Conservation (phyloP, 768 basidiomycete genomes). For the Filobasidium floriforme region DNA sequence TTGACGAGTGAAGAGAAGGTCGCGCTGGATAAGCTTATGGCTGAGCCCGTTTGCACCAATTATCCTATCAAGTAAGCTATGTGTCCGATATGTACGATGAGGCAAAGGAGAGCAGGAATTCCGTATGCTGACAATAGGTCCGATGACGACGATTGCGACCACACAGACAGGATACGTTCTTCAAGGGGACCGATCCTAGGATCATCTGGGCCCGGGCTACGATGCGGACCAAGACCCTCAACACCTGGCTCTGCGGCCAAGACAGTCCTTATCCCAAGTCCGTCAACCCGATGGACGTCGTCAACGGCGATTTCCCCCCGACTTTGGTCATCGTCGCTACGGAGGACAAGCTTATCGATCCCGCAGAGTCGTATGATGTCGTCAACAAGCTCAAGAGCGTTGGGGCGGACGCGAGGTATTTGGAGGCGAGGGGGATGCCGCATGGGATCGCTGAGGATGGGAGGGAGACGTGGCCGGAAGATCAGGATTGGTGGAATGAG, state of each 20-base stretch:
- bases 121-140: not conserved
- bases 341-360: conserved; percentile 16
- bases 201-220: conserved; percentile 4
- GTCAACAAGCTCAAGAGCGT: conserved; percentile 4
- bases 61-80: not conserved
- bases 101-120: not conserved
- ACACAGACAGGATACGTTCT: not conserved
- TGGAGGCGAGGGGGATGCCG: conserved; percentile 17
- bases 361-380: conserved; percentile 1
- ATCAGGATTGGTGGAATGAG: conserved; percentile 22
- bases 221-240: conserved; percentile 7
- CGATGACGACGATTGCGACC: not conserved
- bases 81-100: not conserved
- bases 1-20: not conserved
- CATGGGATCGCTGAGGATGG: conserved; percentile 22
- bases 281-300: conserved; percentile 10
- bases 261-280: conserved; percentile 18
- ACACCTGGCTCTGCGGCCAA: conserved; percentile 1
- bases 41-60: not conserved
- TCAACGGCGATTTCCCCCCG: conserved; percentile 19
- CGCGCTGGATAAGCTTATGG: not conserved
- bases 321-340: conserved; percentile 15
- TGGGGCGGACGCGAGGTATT: conserved; percentile 10
- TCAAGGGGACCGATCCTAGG: not conserved
- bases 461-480: conserved; percentile 9